These are phyloP conservation scores for Pseudozyma hubeiensis DNA, from an alignment of 1,284 basidiomycete genomes.

Conservation along the genomic window DNA sequence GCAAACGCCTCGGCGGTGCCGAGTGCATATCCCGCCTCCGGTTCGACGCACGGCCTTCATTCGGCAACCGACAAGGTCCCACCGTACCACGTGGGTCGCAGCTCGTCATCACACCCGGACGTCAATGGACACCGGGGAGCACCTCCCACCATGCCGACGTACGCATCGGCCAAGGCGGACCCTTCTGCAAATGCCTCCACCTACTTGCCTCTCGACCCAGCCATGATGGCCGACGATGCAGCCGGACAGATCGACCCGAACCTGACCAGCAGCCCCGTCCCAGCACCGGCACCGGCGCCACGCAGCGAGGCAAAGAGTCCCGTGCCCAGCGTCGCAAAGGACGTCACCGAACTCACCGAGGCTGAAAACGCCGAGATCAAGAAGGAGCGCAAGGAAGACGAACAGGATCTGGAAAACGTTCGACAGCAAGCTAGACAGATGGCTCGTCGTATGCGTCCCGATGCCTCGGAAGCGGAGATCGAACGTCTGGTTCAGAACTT, in stretches of 20 bases:
- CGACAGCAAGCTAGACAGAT: slow-evolving; percentile 39
- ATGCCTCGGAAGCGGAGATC: slow-evolving; percentile 52
- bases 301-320: slow-evolving; percentile 3
- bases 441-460: slow-evolving; percentile 50
- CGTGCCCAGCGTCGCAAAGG: background rate
- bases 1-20: slow-evolving; percentile 2
- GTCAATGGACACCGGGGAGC: slow-evolving; percentile 7
- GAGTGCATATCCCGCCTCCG: slow-evolving; percentile 20
- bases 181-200: background rate
- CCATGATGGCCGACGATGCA: slow-evolving; percentile 43
- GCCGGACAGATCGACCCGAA: slow-evolving; percentile 21
- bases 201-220: slow-evolving; percentile 31
- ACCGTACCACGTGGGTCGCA: slow-evolving; percentile 11
- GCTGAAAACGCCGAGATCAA: slow-evolving; percentile 8
- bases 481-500: slow-evolving; percentile 48
- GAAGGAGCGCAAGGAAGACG: slow-evolving; percentile 18
- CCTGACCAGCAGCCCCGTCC: slow-evolving; percentile 7
- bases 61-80: slow-evolving; percentile 10
- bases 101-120: slow-evolving; percentile 2
- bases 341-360: background rate
- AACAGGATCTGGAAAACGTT: slow-evolving; percentile 26
- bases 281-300: background rate
- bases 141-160: slow-evolving; percentile 23
- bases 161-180: slow-evolving; percentile 19
- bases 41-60: slow-evolving; percentile 15